These are phyloP conservation scores for Coemansia sp. DNA, from an alignment of 192 early-diverging fungal species.

Conservation along the genomic window DNA sequence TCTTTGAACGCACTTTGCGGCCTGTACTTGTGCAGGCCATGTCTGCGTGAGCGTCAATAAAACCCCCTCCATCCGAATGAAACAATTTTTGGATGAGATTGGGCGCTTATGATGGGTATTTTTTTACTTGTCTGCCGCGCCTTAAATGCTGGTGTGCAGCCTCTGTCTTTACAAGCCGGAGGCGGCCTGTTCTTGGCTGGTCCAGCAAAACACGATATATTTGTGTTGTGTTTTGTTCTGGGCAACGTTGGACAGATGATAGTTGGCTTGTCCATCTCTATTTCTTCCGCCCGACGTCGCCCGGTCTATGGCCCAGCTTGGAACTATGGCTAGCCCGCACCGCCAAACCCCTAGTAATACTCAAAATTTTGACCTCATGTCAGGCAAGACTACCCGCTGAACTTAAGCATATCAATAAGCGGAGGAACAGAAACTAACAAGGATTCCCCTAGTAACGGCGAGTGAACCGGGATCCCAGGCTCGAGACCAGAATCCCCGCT, in stretches of 20 bases:
- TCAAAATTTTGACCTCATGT: constrained; percentile 58
- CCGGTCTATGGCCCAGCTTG: too few relatives aligned
- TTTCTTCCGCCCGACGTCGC: too few relatives aligned
- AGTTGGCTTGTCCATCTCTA: too few relatives aligned
- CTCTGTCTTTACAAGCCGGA: too few relatives aligned
- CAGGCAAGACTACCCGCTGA: constrained; percentile 69
- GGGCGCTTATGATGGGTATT: neutral
- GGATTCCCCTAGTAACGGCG: constrained; percentile 77
- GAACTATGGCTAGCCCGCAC: too few relatives aligned
- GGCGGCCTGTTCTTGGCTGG: too few relatives aligned
- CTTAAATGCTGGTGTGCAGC: too few relatives aligned
- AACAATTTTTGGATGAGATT: neutral
- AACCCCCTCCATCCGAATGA: constrained; percentile 16
- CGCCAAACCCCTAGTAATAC: constrained; percentile 4
- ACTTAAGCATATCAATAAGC: constrained; percentile 83
- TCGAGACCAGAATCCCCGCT: constrained; percentile 63
- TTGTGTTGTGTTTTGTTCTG: too few relatives aligned
- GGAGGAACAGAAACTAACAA: constrained; percentile 82
- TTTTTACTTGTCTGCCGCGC: neutral
- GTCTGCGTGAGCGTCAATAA: constrained; percentile 62
- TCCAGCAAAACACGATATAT: too few relatives aligned
- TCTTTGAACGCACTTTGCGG: constrained; percentile 71
- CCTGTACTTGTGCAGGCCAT: constrained; percentile 51
- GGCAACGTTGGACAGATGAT: too few relatives aligned
- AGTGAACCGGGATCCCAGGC: constrained; percentile 69